Base-by-base conservation (phyloP, 1,139 yeast genomes). In the Scheffersomyces lignicola region DNA sequence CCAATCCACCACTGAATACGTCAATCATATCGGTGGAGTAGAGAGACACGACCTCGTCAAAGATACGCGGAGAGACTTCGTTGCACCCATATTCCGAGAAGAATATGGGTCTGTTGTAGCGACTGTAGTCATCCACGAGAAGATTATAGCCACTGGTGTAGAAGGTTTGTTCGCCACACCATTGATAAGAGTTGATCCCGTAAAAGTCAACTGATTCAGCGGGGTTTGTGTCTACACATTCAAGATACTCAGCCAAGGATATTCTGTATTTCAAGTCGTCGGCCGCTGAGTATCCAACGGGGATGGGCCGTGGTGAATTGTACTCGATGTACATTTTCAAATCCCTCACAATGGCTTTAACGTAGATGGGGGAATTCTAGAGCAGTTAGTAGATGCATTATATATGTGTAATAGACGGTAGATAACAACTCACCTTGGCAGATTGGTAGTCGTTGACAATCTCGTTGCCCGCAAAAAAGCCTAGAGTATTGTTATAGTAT, bases 21-120 rank as follows among this genome's bases (percentile, higher is more conserved):
- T 74, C 72, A 24, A 81, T 66, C 97, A 92, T 88, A 43, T 83
- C 78, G 15, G 61, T 57, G 2, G 94, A 82, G 58, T 83, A 84
- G 40, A 92, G 62, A 20, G 90, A 64, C 12, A 65, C 69, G 21
- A 90, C 80, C 57, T 92, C 98, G 29, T 81, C 85, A 59, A 92
- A 92, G 13, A 65, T 54, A 48, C 98, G 76, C 6, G 97, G 97
- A 11, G 67, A 54, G 2, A 87, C 84, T 43, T 78, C 83, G 57
- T 92, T 92, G 62, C 98, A 92, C 4, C 98, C 98, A 35, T 78
- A 92, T 67, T 92, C 98, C 3, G 97, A 87, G 41, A 92, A 77
- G 58, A 92, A 83, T 1, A 92, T 72, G 2, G 98, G 98, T 43
- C 79, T 76, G 1, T 87, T 62, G 51, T 77, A 87, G 31, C 74